A percentile compares a stretch with the other conserved stretches of the same genome.
phyloP scores from a whole-genome alignment of 148 eudicot genomes.

The Pouteria glomerata region DNA sequence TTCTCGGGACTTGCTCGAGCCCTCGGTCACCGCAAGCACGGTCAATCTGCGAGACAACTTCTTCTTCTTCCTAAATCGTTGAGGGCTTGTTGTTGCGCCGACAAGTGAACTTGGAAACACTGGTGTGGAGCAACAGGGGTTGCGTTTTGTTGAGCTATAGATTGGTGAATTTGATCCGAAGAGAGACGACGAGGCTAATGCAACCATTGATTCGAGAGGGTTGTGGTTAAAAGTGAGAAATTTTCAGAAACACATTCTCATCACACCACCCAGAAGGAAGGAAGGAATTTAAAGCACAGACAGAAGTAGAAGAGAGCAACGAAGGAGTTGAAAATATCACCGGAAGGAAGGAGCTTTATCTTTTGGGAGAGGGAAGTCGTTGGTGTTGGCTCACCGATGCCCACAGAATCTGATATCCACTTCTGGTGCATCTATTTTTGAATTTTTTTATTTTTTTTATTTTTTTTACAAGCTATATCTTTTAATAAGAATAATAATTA shows the following conservation, averaged over 20 bases:
- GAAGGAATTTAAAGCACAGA: not conserved
- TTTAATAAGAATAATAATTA: too few relatives aligned
- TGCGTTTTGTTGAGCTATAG: not conserved
- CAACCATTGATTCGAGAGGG: conserved; percentile 10
- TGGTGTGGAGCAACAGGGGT: not conserved
- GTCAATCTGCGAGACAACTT: conserved; percentile 7
- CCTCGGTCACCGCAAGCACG: conserved; percentile 41
- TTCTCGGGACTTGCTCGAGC: conserved; percentile 39
- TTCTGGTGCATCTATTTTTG: too few relatives aligned
- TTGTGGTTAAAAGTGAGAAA: not conserved
- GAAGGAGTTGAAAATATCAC: not conserved
- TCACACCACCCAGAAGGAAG: too few relatives aligned
- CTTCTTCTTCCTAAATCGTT: not conserved
- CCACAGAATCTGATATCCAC: not conserved
- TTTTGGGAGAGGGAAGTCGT: not conserved
- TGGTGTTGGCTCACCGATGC: not conserved
- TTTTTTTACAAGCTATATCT: too few relatives aligned
- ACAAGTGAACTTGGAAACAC: not conserved
- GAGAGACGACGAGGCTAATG: conserved; percentile 13
- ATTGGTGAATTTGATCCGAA: not conserved
- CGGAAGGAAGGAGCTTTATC: not conserved
- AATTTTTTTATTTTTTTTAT: too few relatives aligned
- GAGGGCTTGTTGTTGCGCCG: not conserved
- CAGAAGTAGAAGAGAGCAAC: not conserved
- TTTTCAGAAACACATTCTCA: not conserved